phyloP scores from a whole-genome alignment of 768 basidiomycete genomes.

The Butyriboletus loyo region DNA sequence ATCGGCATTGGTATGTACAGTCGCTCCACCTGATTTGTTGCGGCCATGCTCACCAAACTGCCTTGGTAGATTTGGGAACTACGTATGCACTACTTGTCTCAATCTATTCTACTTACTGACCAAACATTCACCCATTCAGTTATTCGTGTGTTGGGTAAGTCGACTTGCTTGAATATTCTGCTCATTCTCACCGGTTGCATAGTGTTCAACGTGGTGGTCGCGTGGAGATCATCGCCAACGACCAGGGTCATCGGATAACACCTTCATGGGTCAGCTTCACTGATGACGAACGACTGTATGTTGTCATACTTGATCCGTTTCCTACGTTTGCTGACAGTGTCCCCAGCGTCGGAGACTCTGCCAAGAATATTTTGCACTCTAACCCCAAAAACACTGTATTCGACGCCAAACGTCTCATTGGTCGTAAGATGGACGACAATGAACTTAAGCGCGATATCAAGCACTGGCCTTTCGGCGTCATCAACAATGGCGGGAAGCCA shows the following conservation, averaged over 20 bases:
- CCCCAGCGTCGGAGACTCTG: conserved; percentile 79
- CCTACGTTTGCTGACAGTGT: not conserved
- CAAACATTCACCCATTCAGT: conserved; percentile 39
- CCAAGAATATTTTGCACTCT: conserved; percentile 92
- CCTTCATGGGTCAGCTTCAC: conserved; percentile 84
- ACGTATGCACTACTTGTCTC: conserved; percentile 47
- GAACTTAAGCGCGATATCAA: conserved; percentile 82
- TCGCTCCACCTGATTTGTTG: accelerated
- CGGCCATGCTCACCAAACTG: conserved; percentile 1
- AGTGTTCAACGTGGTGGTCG: conserved; percentile 84
- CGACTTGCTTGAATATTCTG: not conserved
- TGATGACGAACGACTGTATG: conserved; percentile 70
- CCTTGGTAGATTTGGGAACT: conserved; percentile 77
- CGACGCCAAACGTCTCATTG: conserved; percentile 94
- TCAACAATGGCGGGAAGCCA: conserved; percentile 80
- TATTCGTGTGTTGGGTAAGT: conserved; percentile 95
- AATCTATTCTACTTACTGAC: not conserved
- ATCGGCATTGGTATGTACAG: conserved; percentile 79
- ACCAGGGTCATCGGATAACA: conserved; percentile 87
- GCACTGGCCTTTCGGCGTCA: conserved; percentile 88
- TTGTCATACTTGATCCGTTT: not conserved
- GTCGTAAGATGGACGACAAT: conserved; percentile 76
- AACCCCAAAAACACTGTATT: conserved; percentile 95
- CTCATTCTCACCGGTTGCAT: not conserved
- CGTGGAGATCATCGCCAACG: conserved; percentile 88